Evolutionary conservation across 1,284 basidiomycete species (phyloP), one percentile per base, ranked within the genome.

Genomic region (Apiotrichum porosum): DNA sequence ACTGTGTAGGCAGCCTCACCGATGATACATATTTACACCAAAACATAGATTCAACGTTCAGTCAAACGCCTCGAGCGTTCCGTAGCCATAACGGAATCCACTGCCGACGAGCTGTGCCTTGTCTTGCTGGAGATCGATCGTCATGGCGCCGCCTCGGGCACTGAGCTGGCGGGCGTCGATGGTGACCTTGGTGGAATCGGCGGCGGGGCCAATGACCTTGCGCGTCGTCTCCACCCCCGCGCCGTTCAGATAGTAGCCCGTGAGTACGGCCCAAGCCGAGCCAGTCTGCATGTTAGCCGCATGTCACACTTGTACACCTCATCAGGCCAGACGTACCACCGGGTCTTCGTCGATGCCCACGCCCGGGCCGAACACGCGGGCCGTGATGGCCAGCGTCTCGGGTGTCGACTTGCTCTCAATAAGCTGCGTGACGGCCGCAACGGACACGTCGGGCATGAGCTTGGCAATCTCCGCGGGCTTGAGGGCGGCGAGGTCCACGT

Each of bases 271-370:
- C 37, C 65, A 61, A 5, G 60, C 60, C 2, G 62, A 58, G 22
- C 66, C 66, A 6, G 62, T 65, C 42, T 44, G 21, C 9, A 24
- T 17, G 19, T 28, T 12, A 28, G 26, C 26, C 26, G 26, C 26
- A 12, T 12, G n/a, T n/a, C n/a, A n/a, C n/a, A n/a, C n/a, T 3
- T n/a, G 8, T 15, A 17, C 22, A 28, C 12, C n/a, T n/a, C 14
- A 23, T 6, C 22, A 19, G 9, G 9, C 26, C 26, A 6, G 10
- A 62, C 63, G 55, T 43, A 68, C 66, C 12, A 69, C 66, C 17
- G 65, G 62, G 52, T 69, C 68, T 42, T 69, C 68, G 28, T 62
- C 60, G 31, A 68, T 50, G 2, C 61, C 65, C 12, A 63, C 28
- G 6, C 54, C 60, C 3, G 62, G 59, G 0, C 40, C 61, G 36